A percentile compares a stretch with the other conserved stretches of the same genome.
Conservation (phyloP, 169 alveolate species). For the Cryptosporidium canis region DNA sequence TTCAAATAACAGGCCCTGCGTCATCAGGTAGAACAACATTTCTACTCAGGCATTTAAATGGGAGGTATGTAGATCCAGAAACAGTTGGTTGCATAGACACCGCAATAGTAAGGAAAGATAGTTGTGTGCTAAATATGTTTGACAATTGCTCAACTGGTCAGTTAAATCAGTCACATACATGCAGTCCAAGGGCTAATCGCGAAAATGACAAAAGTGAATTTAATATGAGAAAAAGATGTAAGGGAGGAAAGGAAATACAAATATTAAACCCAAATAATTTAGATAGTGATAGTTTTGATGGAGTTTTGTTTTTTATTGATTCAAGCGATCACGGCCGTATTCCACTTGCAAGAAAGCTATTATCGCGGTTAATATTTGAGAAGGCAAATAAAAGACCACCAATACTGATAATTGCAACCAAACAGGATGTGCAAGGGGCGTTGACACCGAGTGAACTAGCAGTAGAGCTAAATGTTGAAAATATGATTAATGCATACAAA, state of each 20-base stretch:
- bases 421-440: constrained; percentile 46
- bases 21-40: constrained; percentile 63
- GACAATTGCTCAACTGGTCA: not conserved
- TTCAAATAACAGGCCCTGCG: constrained; percentile 62
- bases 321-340: constrained; percentile 67
- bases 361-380: not conserved
- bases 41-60: constrained; percentile 21
- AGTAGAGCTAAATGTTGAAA: constrained; percentile 4
- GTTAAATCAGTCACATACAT: not conserved
- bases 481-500: not conserved
- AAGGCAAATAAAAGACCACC: not conserved
- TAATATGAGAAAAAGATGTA: not conserved
- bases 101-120: not conserved
- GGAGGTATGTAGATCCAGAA: constrained; percentile 56
- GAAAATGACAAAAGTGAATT: not conserved
- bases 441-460: constrained; percentile 18
- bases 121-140: constrained; percentile 1
- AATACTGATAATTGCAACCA: constrained; percentile 43
- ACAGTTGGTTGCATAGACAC: not conserved
- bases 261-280: not conserved
- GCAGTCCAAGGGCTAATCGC: not conserved
- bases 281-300: constrained; percentile 6
- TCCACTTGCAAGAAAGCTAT: constrained; percentile 50
- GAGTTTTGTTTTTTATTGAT: constrained; percentile 50
- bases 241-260: not conserved